These are phyloP conservation scores for Ramularia endophylla DNA, from an alignment of 2,329 filamentous ascomycete genomes.

Conservation along the genomic window DNA sequence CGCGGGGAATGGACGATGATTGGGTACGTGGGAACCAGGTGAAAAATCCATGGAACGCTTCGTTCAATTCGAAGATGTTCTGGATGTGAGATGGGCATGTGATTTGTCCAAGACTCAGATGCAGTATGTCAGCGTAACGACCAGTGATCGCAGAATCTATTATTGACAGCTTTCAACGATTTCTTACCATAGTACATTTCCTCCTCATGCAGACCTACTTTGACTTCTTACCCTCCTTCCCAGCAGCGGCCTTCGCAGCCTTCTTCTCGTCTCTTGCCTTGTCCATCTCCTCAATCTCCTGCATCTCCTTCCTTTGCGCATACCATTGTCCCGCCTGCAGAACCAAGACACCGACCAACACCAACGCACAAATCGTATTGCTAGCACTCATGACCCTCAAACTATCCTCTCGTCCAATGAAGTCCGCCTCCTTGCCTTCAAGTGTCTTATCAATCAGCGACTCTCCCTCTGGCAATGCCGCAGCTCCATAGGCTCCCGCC, in stretches of 20 bases:
- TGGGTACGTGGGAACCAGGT: too few species aligned
- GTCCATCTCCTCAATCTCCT: slow-evolving; percentile 65
- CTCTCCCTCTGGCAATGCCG: slow-evolving; percentile 33
- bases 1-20: too few species aligned
- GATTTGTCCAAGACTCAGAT: too few species aligned
- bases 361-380: slow-evolving; percentile 91
- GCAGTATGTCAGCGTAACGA: too few species aligned
- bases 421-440: slow-evolving; percentile 50
- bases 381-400: slow-evolving; percentile 86
- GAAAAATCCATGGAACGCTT: too few species aligned
- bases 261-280: slow-evolving; percentile 47
- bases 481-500: slow-evolving; percentile 58
- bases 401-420: slow-evolving; percentile 79
- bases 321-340: slow-evolving; percentile 98
- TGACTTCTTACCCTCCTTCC: slow-evolving; percentile 25
- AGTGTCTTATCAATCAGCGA: slow-evolving; percentile 27
- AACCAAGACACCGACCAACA: slow-evolving; percentile 84
- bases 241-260: slow-evolving; percentile 28
- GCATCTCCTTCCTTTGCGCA: slow-evolving; percentile 84
- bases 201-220: slow-evolving; percentile 17
- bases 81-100: too few species aligned
- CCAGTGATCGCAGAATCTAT: too few species aligned
- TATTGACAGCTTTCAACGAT: too few species aligned
- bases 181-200: too few species aligned
- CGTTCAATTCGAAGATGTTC: too few species aligned